Evolutionary conservation across 768 basidiomycete genomes (phyloP).

Genomic region (Lentinula sp.): DNA sequence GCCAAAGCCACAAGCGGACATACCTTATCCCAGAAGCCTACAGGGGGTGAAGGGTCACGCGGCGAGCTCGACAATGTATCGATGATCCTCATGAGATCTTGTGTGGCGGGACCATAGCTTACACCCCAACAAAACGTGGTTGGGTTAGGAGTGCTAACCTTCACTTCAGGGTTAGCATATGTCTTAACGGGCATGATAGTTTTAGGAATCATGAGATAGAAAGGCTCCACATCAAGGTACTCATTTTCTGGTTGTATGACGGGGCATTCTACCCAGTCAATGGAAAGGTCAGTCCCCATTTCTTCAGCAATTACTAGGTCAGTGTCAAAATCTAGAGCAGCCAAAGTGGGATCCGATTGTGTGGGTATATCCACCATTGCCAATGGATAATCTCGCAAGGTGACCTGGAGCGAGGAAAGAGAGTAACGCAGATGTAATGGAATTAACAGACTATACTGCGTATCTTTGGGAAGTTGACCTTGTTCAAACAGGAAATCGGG

Average conservation of each 20-base stretch:
- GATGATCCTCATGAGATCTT: slow-evolving; percentile 78
- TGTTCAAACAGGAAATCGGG: slow-evolving; percentile 59
- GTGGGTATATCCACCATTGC: slow-evolving; percentile 74
- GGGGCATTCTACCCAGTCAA: slow-evolving; percentile 66
- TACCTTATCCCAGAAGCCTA: slow-evolving; percentile 97
- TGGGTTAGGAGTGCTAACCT: slow-evolving; percentile 54
- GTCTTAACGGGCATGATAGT: slow-evolving; percentile 95
- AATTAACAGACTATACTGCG: slow-evolving; percentile 71
- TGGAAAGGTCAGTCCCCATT: slow-evolving; percentile 59
- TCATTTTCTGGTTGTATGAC: slow-evolving; percentile 56
- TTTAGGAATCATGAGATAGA: slow-evolving; percentile 70
- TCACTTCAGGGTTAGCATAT: slow-evolving; percentile 71
- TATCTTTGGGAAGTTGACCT: slow-evolving; percentile 68
- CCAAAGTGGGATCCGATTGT: slow-evolving; percentile 25
- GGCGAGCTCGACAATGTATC: slow-evolving; percentile 77
- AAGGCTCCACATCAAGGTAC: slow-evolving; percentile 39
- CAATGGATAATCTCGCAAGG: slow-evolving; percentile 84
- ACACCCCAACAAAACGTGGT: slow-evolving; percentile 86
- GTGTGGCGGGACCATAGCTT: slow-evolving; percentile 79
- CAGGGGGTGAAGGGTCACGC: slow-evolving; percentile 70
- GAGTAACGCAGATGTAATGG: slow-evolving; percentile 76
- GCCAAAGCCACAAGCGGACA: slow-evolving; percentile 11
- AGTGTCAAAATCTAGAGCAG: slow-evolving; percentile 61
- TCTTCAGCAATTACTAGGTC: slow-evolving; percentile 88
- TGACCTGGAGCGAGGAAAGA: slow-evolving; percentile 51